Evolutionary conservation across 768 basidiomycete genomes (phyloP), one percentile per base, ranked within the genome.

Genomic region (Termitomyces sp.): DNA sequence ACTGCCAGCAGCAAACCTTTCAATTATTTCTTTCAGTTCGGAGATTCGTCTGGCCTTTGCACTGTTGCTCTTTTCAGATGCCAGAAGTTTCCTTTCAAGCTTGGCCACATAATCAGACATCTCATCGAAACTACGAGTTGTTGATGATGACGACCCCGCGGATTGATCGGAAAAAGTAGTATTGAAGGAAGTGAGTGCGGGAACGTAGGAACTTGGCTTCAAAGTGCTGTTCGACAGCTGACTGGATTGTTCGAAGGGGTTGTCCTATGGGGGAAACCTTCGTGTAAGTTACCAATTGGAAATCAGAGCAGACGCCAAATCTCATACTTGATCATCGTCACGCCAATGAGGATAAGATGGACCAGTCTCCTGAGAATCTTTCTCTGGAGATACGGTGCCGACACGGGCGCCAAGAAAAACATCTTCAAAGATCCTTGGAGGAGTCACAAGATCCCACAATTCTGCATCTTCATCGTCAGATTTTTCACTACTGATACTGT

Each of bases 11-110:
- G 32, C 49, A 2, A 9, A 72, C 74, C 62, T 61, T 45, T 65
- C 57, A 34, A 69, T 63, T 40, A 70, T 67, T 38, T 64, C 56
- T 49, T 71, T 63, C 32, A 76, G 57, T 44, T 65, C 60, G 9
- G 53, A 53, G 34, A 77, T 75, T 55, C 65, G 67, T 41, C 58
- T 63, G 32, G 64, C 65, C 59, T 78, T 79, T 4, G 64, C 66
- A 4, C 65, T 63, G 14, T 70, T 72, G 25, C 72, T 69, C 43
- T 72, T 69, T 43, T 70, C 71, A 46, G 73, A 66, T 21, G 77
- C 75, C 9, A 61, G 61, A 10, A 67, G 59, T 54, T 72, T 73
- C 37, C 74, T 68, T 58, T 82, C 77, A 37, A 81, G 68, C 52
- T 68, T 71, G 34, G 58, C 58, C 41, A 80, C 66, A 48, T 75